These are phyloP conservation scores for Persicaria maculosa DNA, from an alignment of 148 eudicot genomes.

Conservation along the genomic window DNA sequence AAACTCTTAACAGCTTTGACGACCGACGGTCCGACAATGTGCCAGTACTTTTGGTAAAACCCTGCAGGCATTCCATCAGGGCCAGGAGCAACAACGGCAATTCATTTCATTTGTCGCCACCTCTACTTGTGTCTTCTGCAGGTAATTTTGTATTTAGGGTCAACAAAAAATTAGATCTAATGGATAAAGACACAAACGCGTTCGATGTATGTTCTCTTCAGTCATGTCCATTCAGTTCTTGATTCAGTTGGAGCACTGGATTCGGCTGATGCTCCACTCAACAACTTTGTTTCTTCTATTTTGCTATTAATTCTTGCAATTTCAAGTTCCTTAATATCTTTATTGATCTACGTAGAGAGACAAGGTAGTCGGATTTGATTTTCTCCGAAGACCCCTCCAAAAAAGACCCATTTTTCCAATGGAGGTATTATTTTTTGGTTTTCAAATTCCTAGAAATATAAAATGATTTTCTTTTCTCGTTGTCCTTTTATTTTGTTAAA, in stretches of 20 bases:
- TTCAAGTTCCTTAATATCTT: not conserved
- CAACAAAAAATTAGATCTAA: too few species aligned
- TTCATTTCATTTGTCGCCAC: too few species aligned
- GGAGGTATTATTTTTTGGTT: slow-evolving; percentile 44
- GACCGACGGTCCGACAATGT: too few species aligned
- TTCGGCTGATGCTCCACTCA: slow-evolving; percentile 2
- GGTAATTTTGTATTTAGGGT: too few species aligned
- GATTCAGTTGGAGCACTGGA: not conserved
- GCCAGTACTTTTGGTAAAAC: too few species aligned
- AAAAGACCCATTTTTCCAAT: slow-evolving; percentile 47
- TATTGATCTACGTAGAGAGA: slow-evolving; percentile 36
- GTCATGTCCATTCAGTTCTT: slow-evolving; percentile 3
- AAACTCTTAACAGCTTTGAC: too few species aligned
- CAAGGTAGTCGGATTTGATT: slow-evolving; percentile 71
- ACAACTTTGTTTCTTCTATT: not conserved
- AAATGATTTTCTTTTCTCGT: not conserved
- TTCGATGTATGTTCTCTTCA: too few species aligned
- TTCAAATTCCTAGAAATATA: not conserved
- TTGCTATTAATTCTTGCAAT: not conserved
- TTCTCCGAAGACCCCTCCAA: slow-evolving; percentile 70
- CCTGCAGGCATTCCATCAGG: too few species aligned
- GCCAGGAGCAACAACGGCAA: too few species aligned
- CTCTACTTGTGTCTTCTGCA: too few species aligned
- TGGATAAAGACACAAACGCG: too few species aligned
- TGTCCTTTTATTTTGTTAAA: slow-evolving; percentile 8